A percentile compares a stretch with the other conserved stretches of the same genome.
phyloP scores from a whole-genome alignment of 1,139 yeast species.

The Kodamaea derodonti region DNA sequence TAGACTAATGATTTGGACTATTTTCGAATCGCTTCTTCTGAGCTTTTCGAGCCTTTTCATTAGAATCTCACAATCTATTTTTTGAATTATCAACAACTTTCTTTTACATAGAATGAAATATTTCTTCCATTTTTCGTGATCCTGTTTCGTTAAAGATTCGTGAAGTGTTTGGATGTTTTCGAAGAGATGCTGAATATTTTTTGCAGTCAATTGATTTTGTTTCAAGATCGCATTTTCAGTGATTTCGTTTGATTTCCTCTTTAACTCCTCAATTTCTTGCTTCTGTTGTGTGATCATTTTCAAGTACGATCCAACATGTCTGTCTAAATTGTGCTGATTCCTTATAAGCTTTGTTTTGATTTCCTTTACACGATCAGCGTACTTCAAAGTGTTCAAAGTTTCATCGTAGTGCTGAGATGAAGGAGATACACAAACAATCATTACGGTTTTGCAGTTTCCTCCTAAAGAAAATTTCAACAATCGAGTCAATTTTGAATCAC shows the following conservation, averaged over 20 bases:
- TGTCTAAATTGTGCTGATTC: slow-evolving; percentile 71
- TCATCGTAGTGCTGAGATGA: slow-evolving; percentile 86
- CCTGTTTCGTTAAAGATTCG: slow-evolving; percentile 35
- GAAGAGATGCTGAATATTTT: slow-evolving; percentile 34
- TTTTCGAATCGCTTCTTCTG: background rate
- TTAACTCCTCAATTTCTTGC: slow-evolving; percentile 68
- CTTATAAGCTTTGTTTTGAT: slow-evolving; percentile 78
- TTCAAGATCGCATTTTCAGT: slow-evolving; percentile 32
- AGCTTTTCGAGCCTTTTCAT: too few relatives aligned
- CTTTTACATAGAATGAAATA: slow-evolving; percentile 57
- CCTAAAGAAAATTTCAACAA: slow-evolving; percentile 86
- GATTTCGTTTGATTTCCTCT: slow-evolving; percentile 48
- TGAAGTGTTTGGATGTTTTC: slow-evolving; percentile 40
- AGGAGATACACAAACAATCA: slow-evolving; percentile 93
- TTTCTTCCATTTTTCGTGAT: slow-evolving; percentile 43
- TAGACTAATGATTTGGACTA: slow-evolving; percentile 11
- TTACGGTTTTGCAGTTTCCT: slow-evolving; percentile 90
- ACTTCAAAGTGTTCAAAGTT: slow-evolving; percentile 82
- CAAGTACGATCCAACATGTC: slow-evolving; percentile 85
- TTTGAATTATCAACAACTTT: slow-evolving; percentile 45
- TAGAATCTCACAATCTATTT: slow-evolving; percentile 25
- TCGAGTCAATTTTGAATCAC: slow-evolving; percentile 87
- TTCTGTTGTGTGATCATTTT: slow-evolving; percentile 84
- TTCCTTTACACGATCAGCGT: slow-evolving; percentile 87
- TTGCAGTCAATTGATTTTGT: slow-evolving; percentile 27